Evolutionary conservation across 768 basidiomycete genomes (phyloP).

Genomic region (Pulveroboletus ravenelii): DNA sequence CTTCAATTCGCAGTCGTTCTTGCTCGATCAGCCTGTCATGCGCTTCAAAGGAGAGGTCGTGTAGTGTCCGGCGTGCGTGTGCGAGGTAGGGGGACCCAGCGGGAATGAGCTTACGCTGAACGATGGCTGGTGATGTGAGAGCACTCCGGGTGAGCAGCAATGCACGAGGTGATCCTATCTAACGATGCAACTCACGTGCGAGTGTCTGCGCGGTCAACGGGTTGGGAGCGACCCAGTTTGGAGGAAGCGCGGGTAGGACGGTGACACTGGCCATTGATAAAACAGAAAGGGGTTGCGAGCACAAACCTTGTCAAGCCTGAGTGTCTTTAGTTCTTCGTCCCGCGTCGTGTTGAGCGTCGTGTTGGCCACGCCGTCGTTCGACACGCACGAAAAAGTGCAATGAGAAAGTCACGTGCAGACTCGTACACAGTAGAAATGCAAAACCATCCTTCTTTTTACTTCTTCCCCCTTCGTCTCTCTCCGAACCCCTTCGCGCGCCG

Average conservation of each 20-base stretch:
- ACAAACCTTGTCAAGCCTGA: not conserved
- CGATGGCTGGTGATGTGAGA: constrained; percentile 19
- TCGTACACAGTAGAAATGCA: not conserved
- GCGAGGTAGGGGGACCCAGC: constrained; percentile 86
- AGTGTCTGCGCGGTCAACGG: constrained; percentile 12
- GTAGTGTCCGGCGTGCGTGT: constrained; percentile 69
- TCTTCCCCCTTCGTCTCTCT: constrained; percentile 18
- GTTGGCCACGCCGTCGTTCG: not conserved
- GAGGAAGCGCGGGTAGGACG: constrained; percentile 26
- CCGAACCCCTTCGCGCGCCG: constrained; percentile 27
- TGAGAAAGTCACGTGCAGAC: constrained; percentile 14
- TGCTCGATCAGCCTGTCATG: constrained; percentile 66
- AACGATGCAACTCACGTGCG: constrained; percentile 23
- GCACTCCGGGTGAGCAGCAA: constrained; percentile 4
- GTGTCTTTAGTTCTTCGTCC: too few species aligned
- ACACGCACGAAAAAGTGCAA: constrained; percentile 3
- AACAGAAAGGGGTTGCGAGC: not conserved
- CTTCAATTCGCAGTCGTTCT: constrained; percentile 47
- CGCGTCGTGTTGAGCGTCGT: too few species aligned
- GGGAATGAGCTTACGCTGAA: constrained; percentile 60
- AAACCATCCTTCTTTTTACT: not conserved
- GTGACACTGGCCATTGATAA: constrained; percentile 21
- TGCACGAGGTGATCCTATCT: not conserved
- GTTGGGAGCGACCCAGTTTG: constrained; percentile 19
- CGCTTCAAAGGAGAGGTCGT: constrained; percentile 77